A percentile compares a stretch with the other conserved stretches of the same genome.
phyloP scores from a whole-genome alignment of 805 yeast genomes.

The Saccharomycopsis sp. region DNA sequence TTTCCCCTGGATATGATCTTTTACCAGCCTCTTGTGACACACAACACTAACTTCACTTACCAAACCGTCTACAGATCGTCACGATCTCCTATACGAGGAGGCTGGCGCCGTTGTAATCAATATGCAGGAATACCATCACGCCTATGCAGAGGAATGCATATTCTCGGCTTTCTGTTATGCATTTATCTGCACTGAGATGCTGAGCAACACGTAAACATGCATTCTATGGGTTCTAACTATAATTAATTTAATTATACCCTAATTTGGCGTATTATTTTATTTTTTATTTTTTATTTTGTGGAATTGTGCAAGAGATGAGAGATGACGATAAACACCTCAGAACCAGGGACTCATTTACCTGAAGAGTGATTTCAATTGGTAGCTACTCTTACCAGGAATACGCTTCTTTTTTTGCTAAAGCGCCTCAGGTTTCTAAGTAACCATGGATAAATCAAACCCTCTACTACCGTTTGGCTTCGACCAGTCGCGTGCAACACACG shows the following conservation, averaged over 20 bases:
- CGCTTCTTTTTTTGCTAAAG: not conserved
- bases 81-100: not conserved
- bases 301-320: not conserved
- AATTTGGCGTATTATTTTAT: too few species aligned
- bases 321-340: not conserved
- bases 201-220: not conserved
- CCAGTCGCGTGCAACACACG: slow-evolving; percentile 30
- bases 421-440: not conserved
- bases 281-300: not conserved
- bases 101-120: not conserved
- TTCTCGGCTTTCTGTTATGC: not conserved
- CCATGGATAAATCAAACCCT: slow-evolving; percentile 17
- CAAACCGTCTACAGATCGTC: not conserved
- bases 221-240: not conserved
- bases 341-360: not conserved
- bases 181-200: not conserved
- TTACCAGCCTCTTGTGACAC: too few species aligned
- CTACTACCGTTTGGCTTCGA: slow-evolving; percentile 47
- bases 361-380: not conserved
- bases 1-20: too few species aligned
- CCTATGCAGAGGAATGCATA: not conserved
- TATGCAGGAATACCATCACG: not conserved
- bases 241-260: not conserved
- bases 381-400: not conserved
- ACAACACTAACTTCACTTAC: not conserved